A percentile compares a stretch with the other conserved stretches of the same genome.
Conservation (phyloP, 352 stramenopile species). For the Pythium aristosporum region DNA sequence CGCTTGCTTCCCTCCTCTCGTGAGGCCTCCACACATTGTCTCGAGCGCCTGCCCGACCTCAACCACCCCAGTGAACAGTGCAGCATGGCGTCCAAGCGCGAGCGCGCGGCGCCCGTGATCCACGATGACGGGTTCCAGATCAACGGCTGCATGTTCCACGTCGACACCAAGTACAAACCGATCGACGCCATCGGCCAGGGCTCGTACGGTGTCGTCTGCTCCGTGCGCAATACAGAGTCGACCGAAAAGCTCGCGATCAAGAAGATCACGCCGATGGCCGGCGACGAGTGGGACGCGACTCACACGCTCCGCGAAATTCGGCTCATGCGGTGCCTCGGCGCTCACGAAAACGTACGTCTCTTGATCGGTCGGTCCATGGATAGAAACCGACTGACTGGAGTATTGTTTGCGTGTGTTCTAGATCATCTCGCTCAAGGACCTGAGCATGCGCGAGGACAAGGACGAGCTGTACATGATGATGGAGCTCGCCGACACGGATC, state of each 20-base stretch:
- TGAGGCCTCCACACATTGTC: constrained; percentile 22
- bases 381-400: background rate
- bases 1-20: background rate
- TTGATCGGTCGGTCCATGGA: background rate
- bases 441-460: constrained; percentile 90
- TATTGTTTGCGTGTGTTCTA: constrained; percentile 22
- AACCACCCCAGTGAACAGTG: background rate
- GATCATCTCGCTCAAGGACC: constrained; percentile 89
- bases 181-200: constrained; percentile 90
- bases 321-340: constrained; percentile 87
- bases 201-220: constrained; percentile 93
- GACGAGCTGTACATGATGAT: constrained; percentile 97
- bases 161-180: constrained; percentile 78
- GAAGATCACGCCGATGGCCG: constrained; percentile 92
- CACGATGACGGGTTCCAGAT: constrained; percentile 80
- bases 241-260: constrained; percentile 90
- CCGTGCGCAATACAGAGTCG: constrained; percentile 62
- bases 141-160: constrained; percentile 82
- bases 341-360: constrained; percentile 79
- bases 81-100: constrained; percentile 46
- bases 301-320: constrained; percentile 91
- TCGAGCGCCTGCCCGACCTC: constrained; percentile 17
- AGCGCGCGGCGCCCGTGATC: constrained; percentile 55
- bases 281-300: constrained; percentile 89
- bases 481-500: constrained; percentile 93